Conservation (phyloP, 2,329 filamentous ascomycete genomes). For the Purpureocillium takamizusanense region DNA sequence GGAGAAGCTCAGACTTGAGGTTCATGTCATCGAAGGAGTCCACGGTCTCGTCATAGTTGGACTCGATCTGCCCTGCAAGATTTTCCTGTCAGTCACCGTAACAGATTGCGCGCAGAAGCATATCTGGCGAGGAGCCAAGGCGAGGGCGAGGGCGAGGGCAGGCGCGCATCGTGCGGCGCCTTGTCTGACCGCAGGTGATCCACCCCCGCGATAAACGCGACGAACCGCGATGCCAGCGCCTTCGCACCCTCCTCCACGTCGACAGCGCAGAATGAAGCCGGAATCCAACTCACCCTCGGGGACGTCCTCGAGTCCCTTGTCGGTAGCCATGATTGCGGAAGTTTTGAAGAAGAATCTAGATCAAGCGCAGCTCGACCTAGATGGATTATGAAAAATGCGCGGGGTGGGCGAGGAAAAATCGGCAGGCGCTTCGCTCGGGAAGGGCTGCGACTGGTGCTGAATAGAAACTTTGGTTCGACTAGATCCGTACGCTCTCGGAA, state of each 20-base stretch:
- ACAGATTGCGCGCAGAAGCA: too few relatives aligned
- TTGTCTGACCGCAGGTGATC: not conserved
- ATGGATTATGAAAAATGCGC: slow-evolving; percentile 30
- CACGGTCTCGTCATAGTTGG: slow-evolving; percentile 99
- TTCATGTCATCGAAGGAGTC: slow-evolving; percentile 99
- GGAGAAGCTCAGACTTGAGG: slow-evolving; percentile 93
- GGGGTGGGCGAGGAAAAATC: slow-evolving; percentile 25
- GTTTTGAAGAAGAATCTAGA: slow-evolving; percentile 47
- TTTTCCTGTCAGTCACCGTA: not conserved
- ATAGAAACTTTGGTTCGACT: slow-evolving; percentile 24
- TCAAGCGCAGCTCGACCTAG: slow-evolving; percentile 75
- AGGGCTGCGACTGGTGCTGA: slow-evolving; percentile 21
- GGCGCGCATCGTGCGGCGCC: slow-evolving; percentile 2
- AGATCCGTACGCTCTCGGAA: slow-evolving; percentile 40
- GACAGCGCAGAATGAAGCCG: slow-evolving; percentile 3
- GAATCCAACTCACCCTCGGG: slow-evolving; percentile 67
- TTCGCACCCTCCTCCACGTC: not conserved
- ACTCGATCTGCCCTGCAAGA: slow-evolving; percentile 88
- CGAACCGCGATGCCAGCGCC: not conserved
- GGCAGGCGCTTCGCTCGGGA: slow-evolving; percentile 23
- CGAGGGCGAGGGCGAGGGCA: not conserved
- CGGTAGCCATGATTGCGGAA: slow-evolving; percentile 94
- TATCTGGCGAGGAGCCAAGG: not conserved
- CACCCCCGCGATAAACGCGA: not conserved
- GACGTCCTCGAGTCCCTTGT: slow-evolving; percentile 97